phyloP scores from a whole-genome alignment of 352 stramenopile species.

The Pythium guiyangense region DNA sequence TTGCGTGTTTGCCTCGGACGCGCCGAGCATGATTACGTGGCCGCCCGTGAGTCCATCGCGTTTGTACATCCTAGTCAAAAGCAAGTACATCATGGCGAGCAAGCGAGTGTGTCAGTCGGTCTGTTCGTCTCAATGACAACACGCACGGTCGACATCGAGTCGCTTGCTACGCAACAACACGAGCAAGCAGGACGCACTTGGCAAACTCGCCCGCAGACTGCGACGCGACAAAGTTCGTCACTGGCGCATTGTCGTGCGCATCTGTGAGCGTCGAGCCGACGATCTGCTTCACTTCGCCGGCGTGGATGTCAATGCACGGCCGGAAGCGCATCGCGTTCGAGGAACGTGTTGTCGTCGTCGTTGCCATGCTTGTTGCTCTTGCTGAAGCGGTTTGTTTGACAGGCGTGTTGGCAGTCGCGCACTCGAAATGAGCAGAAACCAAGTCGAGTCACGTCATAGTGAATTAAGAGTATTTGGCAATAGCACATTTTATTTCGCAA shows the following conservation, averaged over 20 bases:
- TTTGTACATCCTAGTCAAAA: conserved; percentile 87
- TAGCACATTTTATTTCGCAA: too few relatives aligned
- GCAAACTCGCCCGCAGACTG: conserved; percentile 74
- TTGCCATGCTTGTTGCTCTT: conserved; percentile 11
- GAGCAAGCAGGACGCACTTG: conserved; percentile 23
- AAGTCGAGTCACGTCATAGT: too few relatives aligned
- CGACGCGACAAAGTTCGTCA: conserved; percentile 92
- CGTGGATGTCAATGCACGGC: conserved; percentile 98
- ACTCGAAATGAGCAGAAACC: too few relatives aligned
- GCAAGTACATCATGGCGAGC: not conserved
- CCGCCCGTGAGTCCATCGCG: conserved; percentile 87
- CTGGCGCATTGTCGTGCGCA: conserved; percentile 39
- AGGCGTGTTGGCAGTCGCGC: too few relatives aligned
- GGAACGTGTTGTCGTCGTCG: not conserved
- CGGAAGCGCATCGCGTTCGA: conserved; percentile 89
- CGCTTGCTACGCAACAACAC: not conserved
- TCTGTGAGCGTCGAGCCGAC: conserved; percentile 95
- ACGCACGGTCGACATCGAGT: too few relatives aligned
- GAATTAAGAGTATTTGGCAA: too few relatives aligned
- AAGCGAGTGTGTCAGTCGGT: not conserved
- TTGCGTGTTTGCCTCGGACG: conserved; percentile 86
- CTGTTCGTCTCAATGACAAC: too few relatives aligned
- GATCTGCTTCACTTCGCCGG: conserved; percentile 98
- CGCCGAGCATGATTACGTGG: conserved; percentile 98
- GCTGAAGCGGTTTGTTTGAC: not conserved